These are phyloP conservation scores for Fusarium algeriense DNA, from an alignment of 2,329 filamentous ascomycete species.

Conservation along the genomic window DNA sequence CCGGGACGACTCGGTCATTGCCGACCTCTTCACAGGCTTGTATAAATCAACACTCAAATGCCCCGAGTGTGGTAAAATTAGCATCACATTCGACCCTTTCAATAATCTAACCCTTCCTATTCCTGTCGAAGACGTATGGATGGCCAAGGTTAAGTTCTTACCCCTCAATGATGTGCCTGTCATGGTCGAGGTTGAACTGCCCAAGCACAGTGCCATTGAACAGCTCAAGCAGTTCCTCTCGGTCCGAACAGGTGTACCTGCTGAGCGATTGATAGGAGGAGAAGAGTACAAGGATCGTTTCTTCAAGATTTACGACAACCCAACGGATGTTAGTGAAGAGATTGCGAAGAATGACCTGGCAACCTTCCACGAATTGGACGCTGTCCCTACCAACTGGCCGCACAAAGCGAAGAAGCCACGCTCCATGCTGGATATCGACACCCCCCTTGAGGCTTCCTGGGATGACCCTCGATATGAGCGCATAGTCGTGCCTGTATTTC, in stretches of 20 bases:
- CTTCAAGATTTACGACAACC: slow-evolving; percentile 86
- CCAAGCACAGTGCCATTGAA: slow-evolving; percentile 79
- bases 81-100: slow-evolving; percentile 98
- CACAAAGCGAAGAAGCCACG: slow-evolving; percentile 64
- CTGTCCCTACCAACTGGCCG: slow-evolving; percentile 81
- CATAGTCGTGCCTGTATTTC: slow-evolving; percentile 78
- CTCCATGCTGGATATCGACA: slow-evolving; percentile 64
- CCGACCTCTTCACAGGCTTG: slow-evolving; percentile 95
- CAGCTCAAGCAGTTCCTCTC: slow-evolving; percentile 77
- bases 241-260: slow-evolving; percentile 73
- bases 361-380: slow-evolving; percentile 82
- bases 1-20: slow-evolving; percentile 94
- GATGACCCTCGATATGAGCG: slow-evolving; percentile 73
- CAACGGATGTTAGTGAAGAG: slow-evolving; percentile 74
- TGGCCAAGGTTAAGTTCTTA: slow-evolving; percentile 79
- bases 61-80: slow-evolving; percentile 91
- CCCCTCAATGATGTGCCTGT: slow-evolving; percentile 80
- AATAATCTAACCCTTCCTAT: slow-evolving; percentile 93
- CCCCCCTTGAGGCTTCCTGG: slow-evolving; percentile 59
- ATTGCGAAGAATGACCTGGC: slow-evolving; percentile 75
- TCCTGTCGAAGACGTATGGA: slow-evolving; percentile 87
- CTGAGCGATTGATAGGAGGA: slow-evolving; percentile 77
- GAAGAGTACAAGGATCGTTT: slow-evolving; percentile 88
- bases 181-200: slow-evolving; percentile 80
- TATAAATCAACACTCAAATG: slow-evolving; percentile 98